A percentile compares a stretch with the other conserved stretches of the same genome.
Conservation (phyloP, 2,329 filamentous ascomycete species). For the Lasiodiplodia sp. region DNA sequence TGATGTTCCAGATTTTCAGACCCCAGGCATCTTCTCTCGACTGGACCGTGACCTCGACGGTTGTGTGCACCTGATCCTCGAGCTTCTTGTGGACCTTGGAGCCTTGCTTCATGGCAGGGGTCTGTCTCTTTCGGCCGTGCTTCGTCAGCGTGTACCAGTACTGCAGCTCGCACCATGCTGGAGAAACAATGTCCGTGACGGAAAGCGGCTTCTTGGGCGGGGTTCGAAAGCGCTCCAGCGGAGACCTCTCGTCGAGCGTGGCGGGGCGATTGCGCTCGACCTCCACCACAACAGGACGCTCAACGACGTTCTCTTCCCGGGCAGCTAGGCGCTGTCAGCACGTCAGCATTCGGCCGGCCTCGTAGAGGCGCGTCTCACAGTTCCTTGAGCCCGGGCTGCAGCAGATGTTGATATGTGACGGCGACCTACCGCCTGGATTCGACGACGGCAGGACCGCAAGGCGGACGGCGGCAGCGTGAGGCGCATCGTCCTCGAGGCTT, state of each 20-base stretch:
- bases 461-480: background rate
- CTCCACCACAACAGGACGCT: constrained; percentile 8
- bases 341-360: constrained; percentile 41
- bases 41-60: constrained; percentile 73
- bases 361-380: constrained; percentile 35
- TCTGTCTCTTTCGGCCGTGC: constrained; percentile 77
- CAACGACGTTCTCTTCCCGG: constrained; percentile 30
- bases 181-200: constrained; percentile 86
- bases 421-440: background rate
- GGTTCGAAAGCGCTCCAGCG: constrained; percentile 79
- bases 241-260: constrained; percentile 56
- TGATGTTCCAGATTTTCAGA: constrained; percentile 86
- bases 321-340: constrained; percentile 49
- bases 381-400: constrained; percentile 48
- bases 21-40: constrained; percentile 85
- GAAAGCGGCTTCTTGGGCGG: constrained; percentile 80
- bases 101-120: constrained; percentile 83
- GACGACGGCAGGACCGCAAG: background rate
- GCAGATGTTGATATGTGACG: constrained; percentile 50
- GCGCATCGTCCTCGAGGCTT: constrained; percentile 36
- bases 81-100: constrained; percentile 80
- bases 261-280: constrained; percentile 18
- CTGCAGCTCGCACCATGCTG: constrained; percentile 95
- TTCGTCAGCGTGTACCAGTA: constrained; percentile 86
- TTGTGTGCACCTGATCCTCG: constrained; percentile 83